Evolutionary conservation across 1,139 yeast genomes (phyloP), one percentile per base, ranked within the genome.

Genomic region (Yamadazyma pseudoaaseri): DNA sequence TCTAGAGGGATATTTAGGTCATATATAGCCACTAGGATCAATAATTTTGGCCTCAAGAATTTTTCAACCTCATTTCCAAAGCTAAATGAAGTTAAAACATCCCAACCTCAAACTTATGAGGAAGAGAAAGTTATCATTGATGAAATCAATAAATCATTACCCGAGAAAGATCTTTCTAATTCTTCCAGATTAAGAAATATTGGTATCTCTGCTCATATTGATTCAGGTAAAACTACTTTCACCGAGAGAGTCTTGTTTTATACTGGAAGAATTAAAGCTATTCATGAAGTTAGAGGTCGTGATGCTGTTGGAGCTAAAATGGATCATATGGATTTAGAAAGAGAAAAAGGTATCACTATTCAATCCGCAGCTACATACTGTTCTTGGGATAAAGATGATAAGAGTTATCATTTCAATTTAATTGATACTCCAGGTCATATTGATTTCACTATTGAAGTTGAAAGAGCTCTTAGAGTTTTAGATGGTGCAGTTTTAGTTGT

Each of bases 281-380:
- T 92, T 52, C 99, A 92, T 58, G 99, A 92, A 62, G 99, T 92
- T 33, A 77, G 98, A 60, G 99, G 99, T 33, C 80, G 95, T 54
- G 99, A 92, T 60, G 81, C 90, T 47, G 97, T 92, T 39, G 99
- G 99, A 39, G 99, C 99, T 39, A 92, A 89, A 65, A 92, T 92
- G 55, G 98, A 92, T 53, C 87, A 86, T 56, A 69, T 92, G 53
- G 97, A 92, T 51, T 96, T 92, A 31, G 98, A 92, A 60, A 70
- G 96, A 54, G 96, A 89, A 60, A 73, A 97, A 45, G 98, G 98
- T 17, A 92, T 92, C 52, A 92, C 98, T 36, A 92, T 92, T 58
- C 98, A 92, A 65, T 87, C 97, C 39, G 98, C 98, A 41, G 98
- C 98, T 26, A 92, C 98, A 2, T 92, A 86, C 68, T 92, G 97